Evolutionary conservation across 148 eudicot species (phyloP).

Genomic region (Rhododendron simsii): DNA sequence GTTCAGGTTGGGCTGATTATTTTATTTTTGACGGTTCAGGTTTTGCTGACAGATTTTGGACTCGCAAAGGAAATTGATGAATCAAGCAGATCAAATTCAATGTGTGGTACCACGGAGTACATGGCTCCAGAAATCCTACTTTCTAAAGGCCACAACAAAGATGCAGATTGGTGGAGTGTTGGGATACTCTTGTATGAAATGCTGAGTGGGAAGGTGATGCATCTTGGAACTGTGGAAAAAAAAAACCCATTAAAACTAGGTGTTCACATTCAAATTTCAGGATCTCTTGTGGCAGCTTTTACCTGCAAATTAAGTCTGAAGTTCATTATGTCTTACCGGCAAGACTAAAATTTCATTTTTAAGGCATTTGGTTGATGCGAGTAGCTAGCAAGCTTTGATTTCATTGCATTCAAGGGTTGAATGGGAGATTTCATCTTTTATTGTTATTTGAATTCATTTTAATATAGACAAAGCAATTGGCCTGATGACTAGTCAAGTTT

Average conservation of each 20-base stretch:
- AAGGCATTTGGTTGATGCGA: background rate
- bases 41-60: conserved; percentile 89
- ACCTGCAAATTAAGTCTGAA: background rate
- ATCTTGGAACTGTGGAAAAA: background rate
- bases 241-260: background rate
- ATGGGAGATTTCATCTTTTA: background rate
- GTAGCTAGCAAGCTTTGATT: background rate
- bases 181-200: conserved; percentile 87
- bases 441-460: background rate
- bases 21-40: conserved; percentile 29
- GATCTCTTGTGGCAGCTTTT: background rate
- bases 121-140: conserved; percentile 92
- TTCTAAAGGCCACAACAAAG: conserved; percentile 83
- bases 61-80: conserved; percentile 87
- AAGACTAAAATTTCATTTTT: background rate
- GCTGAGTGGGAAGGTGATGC: conserved; percentile 72
- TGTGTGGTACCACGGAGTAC: conserved; percentile 92
- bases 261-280: background rate
- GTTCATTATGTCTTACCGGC: background rate
- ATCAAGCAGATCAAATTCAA: conserved; percentile 79
- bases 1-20: background rate
- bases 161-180: conserved; percentile 97
- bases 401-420: background rate
- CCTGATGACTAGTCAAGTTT: background rate
- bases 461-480: background rate